Conservation (phyloP, 2,329 filamentous ascomycete species). For the Colletotrichum scovillei region DNA sequence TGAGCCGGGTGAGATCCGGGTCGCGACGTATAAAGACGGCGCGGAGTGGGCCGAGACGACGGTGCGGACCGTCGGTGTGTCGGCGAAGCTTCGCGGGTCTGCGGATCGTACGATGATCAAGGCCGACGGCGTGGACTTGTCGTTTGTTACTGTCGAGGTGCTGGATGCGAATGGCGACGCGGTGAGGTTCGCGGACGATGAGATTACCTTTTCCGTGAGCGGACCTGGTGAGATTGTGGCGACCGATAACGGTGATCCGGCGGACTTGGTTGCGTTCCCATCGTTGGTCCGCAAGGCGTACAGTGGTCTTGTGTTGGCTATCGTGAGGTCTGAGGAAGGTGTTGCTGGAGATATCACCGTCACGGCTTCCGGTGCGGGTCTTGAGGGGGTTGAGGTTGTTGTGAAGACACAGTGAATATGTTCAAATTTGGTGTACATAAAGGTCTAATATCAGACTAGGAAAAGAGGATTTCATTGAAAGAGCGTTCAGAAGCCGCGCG, state of each 20-base stretch:
- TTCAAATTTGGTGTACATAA: neutral
- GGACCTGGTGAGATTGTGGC: conserved; percentile 58
- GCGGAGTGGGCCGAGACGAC: conserved; percentile 56
- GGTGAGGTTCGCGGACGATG: conserved; percentile 55
- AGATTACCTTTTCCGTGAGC: conserved; percentile 55
- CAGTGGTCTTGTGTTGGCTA: conserved; percentile 52
- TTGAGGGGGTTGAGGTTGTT: conserved; percentile 8
- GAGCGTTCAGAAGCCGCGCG: too few species aligned
- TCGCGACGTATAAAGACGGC: conserved; percentile 60
- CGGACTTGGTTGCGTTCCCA: conserved; percentile 56
- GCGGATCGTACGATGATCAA: conserved; percentile 53
- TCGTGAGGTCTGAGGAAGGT: conserved; percentile 46
- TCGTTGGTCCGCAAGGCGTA: conserved; percentile 52
- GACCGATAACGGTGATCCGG: conserved; percentile 63
- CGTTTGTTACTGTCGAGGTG: conserved; percentile 58
- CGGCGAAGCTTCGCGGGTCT: conserved; percentile 50
- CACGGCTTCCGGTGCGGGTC: neutral
- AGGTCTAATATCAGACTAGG: neutral
- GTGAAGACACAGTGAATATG: neutral
- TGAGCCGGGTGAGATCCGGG: conserved; percentile 57
- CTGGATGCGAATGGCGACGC: conserved; percentile 54
- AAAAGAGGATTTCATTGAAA: neutral
- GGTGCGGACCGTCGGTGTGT: conserved; percentile 53
- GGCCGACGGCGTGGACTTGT: conserved; percentile 57
- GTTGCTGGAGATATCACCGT: conserved; percentile 11